Evolutionary conservation across 2,329 filamentous ascomycete species (phyloP).

Genomic region (Ilyonectria mors-panacis): DNA sequence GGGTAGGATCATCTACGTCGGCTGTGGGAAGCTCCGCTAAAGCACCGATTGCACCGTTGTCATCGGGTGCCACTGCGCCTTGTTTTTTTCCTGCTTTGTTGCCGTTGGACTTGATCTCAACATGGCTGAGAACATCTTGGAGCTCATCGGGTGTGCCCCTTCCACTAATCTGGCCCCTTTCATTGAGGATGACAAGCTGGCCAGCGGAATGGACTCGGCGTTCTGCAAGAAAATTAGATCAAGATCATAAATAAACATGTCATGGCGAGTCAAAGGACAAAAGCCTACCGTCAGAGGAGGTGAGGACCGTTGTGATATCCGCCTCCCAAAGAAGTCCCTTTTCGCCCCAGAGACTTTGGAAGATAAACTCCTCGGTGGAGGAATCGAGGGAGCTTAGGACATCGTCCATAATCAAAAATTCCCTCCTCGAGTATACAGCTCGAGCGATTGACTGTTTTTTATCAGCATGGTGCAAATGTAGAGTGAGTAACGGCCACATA

Average conservation of each 20-base stretch:
- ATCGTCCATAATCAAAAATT: conserved; percentile 63
- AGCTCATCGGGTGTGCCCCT: conserved; percentile 15
- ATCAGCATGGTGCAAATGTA: not conserved
- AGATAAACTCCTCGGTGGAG: conserved; percentile 59
- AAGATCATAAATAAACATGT: not conserved
- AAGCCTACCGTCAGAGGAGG: conserved; percentile 15
- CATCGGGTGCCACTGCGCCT: not conserved
- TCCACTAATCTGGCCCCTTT: conserved; percentile 13
- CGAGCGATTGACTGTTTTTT: conserved; percentile 58
- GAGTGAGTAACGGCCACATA: conserved; percentile 41
- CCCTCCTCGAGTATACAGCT: conserved; percentile 59
- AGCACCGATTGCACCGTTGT: not conserved
- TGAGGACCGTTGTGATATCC: conserved; percentile 56
- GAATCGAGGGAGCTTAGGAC: conserved; percentile 62
- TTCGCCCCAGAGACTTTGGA: conserved; percentile 57
- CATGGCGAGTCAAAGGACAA: not conserved
- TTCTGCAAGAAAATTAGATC: conserved; percentile 2
- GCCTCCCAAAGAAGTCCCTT: conserved; percentile 58
- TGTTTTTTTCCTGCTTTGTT: conserved; percentile 1
- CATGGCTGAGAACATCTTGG: conserved; percentile 9
- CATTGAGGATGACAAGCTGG: conserved; percentile 17
- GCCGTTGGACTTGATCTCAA: not conserved
- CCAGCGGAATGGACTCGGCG: conserved; percentile 19
- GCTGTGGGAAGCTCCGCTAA: not conserved
- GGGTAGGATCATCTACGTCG: conserved; percentile 14